A percentile compares a stretch with the other conserved stretches of the same genome.
These are phyloP conservation scores for Neurospora sp. DNA, from an alignment of 2,329 filamentous ascomycete genomes.

Conservation along the genomic window DNA sequence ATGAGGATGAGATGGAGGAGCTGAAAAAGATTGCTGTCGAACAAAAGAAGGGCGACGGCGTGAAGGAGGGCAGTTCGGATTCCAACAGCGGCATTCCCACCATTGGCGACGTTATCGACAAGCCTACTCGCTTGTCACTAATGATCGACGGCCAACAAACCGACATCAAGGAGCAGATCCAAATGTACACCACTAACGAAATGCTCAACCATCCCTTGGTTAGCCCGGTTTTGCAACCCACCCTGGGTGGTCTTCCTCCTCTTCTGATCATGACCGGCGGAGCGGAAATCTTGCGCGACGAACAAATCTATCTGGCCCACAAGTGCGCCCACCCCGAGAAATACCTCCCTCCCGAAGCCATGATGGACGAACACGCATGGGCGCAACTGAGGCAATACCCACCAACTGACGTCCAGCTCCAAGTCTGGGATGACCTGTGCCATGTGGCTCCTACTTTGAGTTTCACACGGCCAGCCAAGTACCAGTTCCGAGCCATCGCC, in stretches of 20 bases:
- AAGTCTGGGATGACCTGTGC: conserved; percentile 93
- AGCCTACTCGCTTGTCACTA: conserved; percentile 42
- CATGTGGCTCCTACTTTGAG: conserved; percentile 89
- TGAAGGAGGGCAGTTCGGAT: conserved; percentile 2
- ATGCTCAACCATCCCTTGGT: conserved; percentile 80
- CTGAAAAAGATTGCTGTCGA: conserved; percentile 36
- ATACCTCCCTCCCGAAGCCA: conserved; percentile 59
- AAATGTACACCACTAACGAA: conserved; percentile 72
- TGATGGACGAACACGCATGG: conserved; percentile 53
- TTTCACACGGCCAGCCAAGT: conserved; percentile 90
- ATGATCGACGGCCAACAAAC: conserved; percentile 61
- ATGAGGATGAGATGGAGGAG: conserved; percentile 58
- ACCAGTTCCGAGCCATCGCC: conserved; percentile 86
- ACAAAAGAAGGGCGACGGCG: conserved; percentile 18
- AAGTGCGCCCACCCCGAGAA: conserved; percentile 77
- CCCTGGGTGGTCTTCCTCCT: conserved; percentile 80
- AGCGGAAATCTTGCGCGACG: conserved; percentile 80
- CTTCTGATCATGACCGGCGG: conserved; percentile 79
- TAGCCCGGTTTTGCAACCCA: conserved; percentile 79
- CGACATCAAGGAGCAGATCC: conserved; percentile 77
- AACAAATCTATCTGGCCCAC: conserved; percentile 91
- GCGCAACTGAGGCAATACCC: conserved; percentile 55
- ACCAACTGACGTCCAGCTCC: conserved; percentile 84
- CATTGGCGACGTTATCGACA: conserved; percentile 14
- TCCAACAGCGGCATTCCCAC: conserved; percentile 10